Conservation (phyloP, 805 yeast genomes). For the Brettanomyces naardenensis region DNA sequence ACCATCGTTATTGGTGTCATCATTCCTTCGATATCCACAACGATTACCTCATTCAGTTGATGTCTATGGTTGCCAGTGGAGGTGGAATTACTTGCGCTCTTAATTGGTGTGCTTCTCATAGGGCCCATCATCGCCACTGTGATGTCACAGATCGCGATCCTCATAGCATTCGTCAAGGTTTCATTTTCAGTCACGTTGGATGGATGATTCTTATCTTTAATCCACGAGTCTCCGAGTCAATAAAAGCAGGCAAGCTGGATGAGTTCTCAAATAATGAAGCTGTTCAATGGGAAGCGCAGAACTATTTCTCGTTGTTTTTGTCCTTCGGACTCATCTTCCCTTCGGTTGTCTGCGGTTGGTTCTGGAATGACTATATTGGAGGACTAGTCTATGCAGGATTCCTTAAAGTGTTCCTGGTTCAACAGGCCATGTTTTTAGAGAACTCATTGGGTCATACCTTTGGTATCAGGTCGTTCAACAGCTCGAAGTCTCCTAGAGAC, state of each 20-base stretch:
- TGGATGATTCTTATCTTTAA: conserved; percentile 73
- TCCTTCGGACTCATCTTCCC: conserved; percentile 52
- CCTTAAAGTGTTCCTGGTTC: conserved; percentile 60
- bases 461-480: conserved; percentile 69
- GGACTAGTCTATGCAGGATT: conserved; percentile 79
- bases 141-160: conserved; percentile 83
- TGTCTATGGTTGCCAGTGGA: conserved; percentile 60
- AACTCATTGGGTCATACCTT: conserved; percentile 80
- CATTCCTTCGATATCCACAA: conserved; percentile 40
- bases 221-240: conserved; percentile 38
- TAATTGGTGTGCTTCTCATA: conserved; percentile 77
- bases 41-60: conserved; percentile 35
- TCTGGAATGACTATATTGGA: conserved; percentile 69
- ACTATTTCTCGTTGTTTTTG: conserved; percentile 50
- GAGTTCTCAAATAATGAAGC: conserved; percentile 55
- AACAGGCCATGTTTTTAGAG: conserved; percentile 69
- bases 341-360: conserved; percentile 49
- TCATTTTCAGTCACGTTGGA: conserved; percentile 79
- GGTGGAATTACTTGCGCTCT: conserved; percentile 70
- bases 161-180: conserved; percentile 72
- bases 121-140: conserved; percentile 85
- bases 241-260: conserved; percentile 38
- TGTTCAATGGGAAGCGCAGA: conserved; percentile 62
- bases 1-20: conserved; percentile 73
- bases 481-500: conserved; percentile 65